Evolutionary conservation across 2,329 filamentous ascomycete species (phyloP), one percentile per base, ranked within the genome.

Genomic region (Arthrinium phaeospermum): DNA sequence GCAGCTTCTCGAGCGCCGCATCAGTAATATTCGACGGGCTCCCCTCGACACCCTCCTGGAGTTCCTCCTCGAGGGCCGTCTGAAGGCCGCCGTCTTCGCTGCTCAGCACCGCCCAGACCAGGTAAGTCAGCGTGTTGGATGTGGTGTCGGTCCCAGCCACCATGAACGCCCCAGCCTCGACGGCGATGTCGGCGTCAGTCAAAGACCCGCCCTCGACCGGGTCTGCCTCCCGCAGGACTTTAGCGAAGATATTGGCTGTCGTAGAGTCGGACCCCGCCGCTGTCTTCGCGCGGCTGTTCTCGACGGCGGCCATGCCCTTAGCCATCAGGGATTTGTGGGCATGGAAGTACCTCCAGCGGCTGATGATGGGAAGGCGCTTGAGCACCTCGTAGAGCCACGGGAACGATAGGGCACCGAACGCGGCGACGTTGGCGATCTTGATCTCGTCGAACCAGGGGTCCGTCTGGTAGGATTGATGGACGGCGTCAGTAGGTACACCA

Each of bases 61-160:
- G 34, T 30, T 68, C 67, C 22, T 24, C 3, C 67, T 68, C 67
- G 37, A 68, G 67, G 8, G 6, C 14, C 0, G 77, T 73, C 37
- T 79, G 79, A n/a, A 85, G 72, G 10, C 7, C 37, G 37, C 37
- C 37, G 0, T 75, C 69, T 0, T 79, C 78, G 14, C 79, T 69
- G 19, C 75, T 74, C 51, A 80, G 81, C 10, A 85, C 78, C 4
- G 79, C 76, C 83, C 83, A 88, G 10, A 84, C 75, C 1, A 86
- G 75, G 71, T 87, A 89, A 0, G 85, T 87, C 34, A 89, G 73
- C 0, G 85, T 84, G n/a, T 83, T 81, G 0, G 86, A 83, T 0
- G 87, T 88, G 0, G 87, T 89, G 71, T 89, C 87, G 53, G 83
- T 86, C 1, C 87, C 87, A 0, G 87, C 88, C 3, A 87, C 46